Evolutionary conservation across 1,139 yeast species (phyloP), one percentile per base, ranked within the genome.

Genomic region (Pneumocystis murina): DNA sequence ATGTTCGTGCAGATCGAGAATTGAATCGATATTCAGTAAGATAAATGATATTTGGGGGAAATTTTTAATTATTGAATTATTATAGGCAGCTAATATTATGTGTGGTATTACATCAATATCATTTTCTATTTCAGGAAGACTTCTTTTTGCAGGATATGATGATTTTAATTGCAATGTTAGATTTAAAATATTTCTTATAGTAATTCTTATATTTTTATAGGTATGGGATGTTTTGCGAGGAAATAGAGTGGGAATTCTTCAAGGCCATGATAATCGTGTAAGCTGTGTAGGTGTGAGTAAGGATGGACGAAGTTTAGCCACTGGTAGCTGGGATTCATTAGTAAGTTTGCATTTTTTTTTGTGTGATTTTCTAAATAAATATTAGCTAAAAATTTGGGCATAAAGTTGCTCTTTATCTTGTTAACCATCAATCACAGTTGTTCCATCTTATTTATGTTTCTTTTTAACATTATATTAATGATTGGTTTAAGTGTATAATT

Each of bases 171-270:
- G 70, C 64, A 64, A 66, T 38, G 69, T 67, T 35, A 1, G 60
- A 20, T 7, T 16, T 30, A 14, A 30, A 14, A 57, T 28, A 12
- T 20, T 57, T 36, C 5, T 57, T 20, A 38, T 7, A 57, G 10
- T 6, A 7, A 8, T 7, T 57, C 40, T 57, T 2, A 36, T 24
- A 36, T 57, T 10, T 24, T 39, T 8, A 82, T 76, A 86, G 35
- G 79, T 87, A 2, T 87, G 96, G 95, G 97, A 90, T 71, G 77
- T 83, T 1, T 75, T 90, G 48, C 83, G 82, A 67, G 84, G 83
- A 20, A 83, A 82, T 65, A 76, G 86, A 40, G 81, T 88, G 4
- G 91, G 90, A 0, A 77, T 81, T 17, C 68, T 82, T 57, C 80
- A 78, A 48, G 85, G 84, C 4, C 92, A 86, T 69, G 73, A 77